A percentile compares a stretch with the other conserved stretches of the same genome.
Conservation (phyloP, 1,139 yeast genomes). For the Pichia sp. region DNA sequence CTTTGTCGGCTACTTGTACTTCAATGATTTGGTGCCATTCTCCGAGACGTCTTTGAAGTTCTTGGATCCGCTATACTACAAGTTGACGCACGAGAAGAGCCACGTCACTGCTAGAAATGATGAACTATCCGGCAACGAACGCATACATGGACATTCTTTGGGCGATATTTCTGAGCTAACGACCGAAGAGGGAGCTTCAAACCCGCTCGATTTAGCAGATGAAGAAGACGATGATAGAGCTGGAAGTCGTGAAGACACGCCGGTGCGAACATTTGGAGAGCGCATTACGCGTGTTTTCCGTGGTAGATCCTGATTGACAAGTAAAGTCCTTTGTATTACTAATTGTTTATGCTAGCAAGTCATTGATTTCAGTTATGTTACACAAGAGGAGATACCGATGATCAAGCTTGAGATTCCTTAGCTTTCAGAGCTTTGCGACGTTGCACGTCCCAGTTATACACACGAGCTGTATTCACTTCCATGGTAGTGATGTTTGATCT, state of each 20-base stretch:
- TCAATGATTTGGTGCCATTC: slow-evolving; percentile 55
- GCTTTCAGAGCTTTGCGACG: slow-evolving; percentile 37
- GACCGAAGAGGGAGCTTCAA: too few species aligned
- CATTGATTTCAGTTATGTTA: too few species aligned
- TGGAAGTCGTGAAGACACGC: slow-evolving; percentile 38
- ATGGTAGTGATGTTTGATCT: slow-evolving; percentile 93
- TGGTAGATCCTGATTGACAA: too few species aligned
- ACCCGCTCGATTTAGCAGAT: slow-evolving; percentile 2
- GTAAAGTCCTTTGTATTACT: too few species aligned
- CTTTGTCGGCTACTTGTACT: slow-evolving; percentile 49
- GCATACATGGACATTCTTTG: too few species aligned
- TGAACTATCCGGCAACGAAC: neutral
- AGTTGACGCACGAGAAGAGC: slow-evolving; percentile 5
- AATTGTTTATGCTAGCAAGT: neutral
- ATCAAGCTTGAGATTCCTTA: too few species aligned
- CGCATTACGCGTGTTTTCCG: too few species aligned
- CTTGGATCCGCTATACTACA: slow-evolving; percentile 15
- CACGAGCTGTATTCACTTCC: slow-evolving; percentile 95
- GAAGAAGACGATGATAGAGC: slow-evolving; percentile 17
- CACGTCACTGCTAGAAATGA: neutral
- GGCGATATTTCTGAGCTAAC: too few species aligned
- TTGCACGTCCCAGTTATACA: slow-evolving; percentile 94
- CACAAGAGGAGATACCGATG: too few species aligned
- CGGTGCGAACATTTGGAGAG: slow-evolving; percentile 51
- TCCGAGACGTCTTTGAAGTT: slow-evolving; percentile 47